Conservation (phyloP, 495 filamentous ascomycete genomes). For the Penicillium fimorum region DNA sequence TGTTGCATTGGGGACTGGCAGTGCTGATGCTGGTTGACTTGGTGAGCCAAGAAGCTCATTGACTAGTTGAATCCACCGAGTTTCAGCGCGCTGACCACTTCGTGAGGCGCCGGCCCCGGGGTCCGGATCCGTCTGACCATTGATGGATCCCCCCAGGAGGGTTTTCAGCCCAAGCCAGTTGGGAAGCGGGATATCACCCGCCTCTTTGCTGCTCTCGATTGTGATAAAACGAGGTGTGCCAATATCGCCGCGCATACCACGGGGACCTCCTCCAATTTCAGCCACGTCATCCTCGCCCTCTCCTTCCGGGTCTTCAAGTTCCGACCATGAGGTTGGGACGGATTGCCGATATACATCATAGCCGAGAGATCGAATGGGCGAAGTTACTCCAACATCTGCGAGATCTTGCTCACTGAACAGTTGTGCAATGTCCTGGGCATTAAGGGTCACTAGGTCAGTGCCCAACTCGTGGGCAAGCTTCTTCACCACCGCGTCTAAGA, state of each 20-base stretch:
- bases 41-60: slow-evolving; percentile 37
- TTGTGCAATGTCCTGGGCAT: slow-evolving; percentile 77
- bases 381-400: slow-evolving; percentile 37
- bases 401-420: slow-evolving; percentile 71
- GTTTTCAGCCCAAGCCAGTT: slow-evolving; percentile 38
- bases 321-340: slow-evolving; percentile 28
- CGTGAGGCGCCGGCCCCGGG: slow-evolving; percentile 15
- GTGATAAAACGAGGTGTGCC: slow-evolving; percentile 38
- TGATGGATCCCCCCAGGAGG: slow-evolving; percentile 36
- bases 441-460: slow-evolving; percentile 76
- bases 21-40: slow-evolving; percentile 6
- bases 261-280: slow-evolving; percentile 25
- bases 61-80: slow-evolving; percentile 38
- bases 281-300: slow-evolving; percentile 45
- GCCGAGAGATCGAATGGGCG: slow-evolving; percentile 56
- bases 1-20: slow-evolving; percentile 11
- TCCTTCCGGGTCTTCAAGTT: slow-evolving; percentile 37
- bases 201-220: slow-evolving; percentile 37
- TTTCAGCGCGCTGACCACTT: slow-evolving; percentile 22
- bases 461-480: slow-evolving; percentile 56
- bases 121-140: slow-evolving; percentile 29
- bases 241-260: slow-evolving; percentile 21
- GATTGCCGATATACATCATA: slow-evolving; percentile 57
- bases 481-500: slow-evolving; percentile 58
- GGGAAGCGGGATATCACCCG: slow-evolving; percentile 37